Evolutionary conservation across 805 yeast species (phyloP).

Genomic region (Dipodascus geniculatus): DNA sequence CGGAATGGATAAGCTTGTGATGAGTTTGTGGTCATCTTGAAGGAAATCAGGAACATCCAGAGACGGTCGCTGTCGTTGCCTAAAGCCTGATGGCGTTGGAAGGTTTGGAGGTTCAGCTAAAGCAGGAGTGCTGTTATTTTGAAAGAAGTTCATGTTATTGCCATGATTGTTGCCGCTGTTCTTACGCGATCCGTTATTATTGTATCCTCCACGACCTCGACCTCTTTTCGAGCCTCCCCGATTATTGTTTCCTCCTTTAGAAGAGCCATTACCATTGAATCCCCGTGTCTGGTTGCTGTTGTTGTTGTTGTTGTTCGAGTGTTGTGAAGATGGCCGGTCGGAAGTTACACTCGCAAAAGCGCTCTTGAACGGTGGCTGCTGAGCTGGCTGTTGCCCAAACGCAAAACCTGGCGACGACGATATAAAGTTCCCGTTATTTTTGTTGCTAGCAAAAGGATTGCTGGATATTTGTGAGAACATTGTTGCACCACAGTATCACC

Average conservation of each 20-base stretch:
- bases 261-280: neutral
- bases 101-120: neutral
- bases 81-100: neutral
- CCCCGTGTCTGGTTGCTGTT: neutral
- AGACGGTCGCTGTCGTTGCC: neutral
- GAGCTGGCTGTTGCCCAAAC: neutral
- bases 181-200: neutral
- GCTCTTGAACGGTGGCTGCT: neutral
- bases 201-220: neutral
- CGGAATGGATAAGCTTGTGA: constrained; percentile 1
- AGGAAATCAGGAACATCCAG: neutral
- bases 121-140: neutral
- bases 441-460: neutral
- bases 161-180: neutral
- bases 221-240: neutral
- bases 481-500: neutral
- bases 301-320: neutral
- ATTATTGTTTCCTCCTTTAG: neutral
- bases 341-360: neutral
- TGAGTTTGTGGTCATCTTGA: neutral
- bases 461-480: neutral
- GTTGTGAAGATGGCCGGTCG: neutral
- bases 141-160: neutral
- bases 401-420: neutral
- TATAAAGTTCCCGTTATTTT: neutral